Base-by-base conservation (phyloP, 2,329 filamentous ascomycete species). In the Zymoseptoria passerinii region DNA sequence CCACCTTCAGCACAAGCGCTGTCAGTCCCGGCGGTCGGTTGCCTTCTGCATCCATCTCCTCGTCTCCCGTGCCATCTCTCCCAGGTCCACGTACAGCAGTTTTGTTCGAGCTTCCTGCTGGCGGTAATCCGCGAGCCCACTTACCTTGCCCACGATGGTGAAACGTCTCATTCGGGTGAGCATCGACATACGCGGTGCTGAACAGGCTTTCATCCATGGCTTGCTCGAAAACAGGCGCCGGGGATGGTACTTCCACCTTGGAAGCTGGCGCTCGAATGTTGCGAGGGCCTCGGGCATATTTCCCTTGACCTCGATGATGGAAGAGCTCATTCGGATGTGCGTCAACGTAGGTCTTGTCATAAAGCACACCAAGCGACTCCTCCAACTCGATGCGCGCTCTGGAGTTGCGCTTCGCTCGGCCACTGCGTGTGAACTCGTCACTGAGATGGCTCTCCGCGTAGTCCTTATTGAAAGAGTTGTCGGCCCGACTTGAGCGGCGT, bases 141-240 rank as follows among this genome's bases (percentile, higher is more conserved):
- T 66, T 65, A 10, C 68, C 68, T 58, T 69, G 67, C 5, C 68
- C 68, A 40, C 65, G 63, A 55, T 70, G 68, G 49, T 69, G 62
- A 53, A 70, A 70, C 2, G 63, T 68, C 50, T 62, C 56, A 19
- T 66, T 49, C 3, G 67, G 67, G 50, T 69, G 68, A 23, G 63
- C 60, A 8, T 67, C 56, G 29, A 69, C 67, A 44, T 67, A 69
- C 28, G 56, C 59, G 6, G 60, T 61, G 40, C 65, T 64, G 19
- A 68, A 62, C 8, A 68, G 60, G 5, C 54, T 54, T 57, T 60
- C 60, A 9, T 50, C 53, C 4, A 44, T 48, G 16, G 50, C 28
- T 16, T 58, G 48, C 13, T 60, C 55, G 7, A 28, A 44, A 8
- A 18, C 35, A 8, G 27, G 16, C 16, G 35, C 35, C 13, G 35